Percentiles rank a stretch among this genome's conserved stretches.
phyloP scores from a whole-genome alignment of 2,329 filamentous ascomycete genomes.

The Cladosporium austrohemisphaericum region DNA sequence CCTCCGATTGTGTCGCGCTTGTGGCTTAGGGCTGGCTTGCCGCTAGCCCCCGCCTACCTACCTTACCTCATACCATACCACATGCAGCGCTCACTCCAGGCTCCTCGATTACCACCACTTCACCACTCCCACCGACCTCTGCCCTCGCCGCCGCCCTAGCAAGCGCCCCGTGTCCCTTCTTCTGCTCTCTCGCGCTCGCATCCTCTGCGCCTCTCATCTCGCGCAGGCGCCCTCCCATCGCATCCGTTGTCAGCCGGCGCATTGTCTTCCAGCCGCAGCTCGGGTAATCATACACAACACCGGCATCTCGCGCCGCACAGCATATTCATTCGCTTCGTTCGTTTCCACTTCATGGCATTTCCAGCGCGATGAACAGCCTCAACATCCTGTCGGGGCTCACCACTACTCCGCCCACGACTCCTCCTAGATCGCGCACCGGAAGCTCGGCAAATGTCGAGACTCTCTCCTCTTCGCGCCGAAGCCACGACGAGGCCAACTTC shows the following conservation, averaged over 20 bases:
- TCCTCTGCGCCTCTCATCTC: no score
- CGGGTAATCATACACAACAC: neutral
- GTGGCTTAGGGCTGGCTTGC: no score
- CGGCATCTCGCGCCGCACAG: neutral
- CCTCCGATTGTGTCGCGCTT: no score
- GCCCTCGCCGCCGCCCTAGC: no score
- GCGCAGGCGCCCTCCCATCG: neutral
- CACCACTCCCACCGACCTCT: no score
- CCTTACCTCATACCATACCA: no score
- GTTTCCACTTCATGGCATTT: slow-evolving; percentile 42
- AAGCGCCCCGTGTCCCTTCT: neutral
- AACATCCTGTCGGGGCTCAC: slow-evolving; percentile 82
- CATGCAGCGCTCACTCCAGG: no score
- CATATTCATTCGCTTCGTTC: slow-evolving; percentile 2
- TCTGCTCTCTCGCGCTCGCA: neutral
- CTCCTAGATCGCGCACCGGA: slow-evolving; percentile 43
- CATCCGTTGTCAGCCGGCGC: neutral
- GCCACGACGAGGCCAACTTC: slow-evolving; percentile 16
- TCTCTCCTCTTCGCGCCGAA: slow-evolving; percentile 11
- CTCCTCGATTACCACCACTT: no score
- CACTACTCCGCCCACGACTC: slow-evolving; percentile 45
- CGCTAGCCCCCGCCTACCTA: no score
- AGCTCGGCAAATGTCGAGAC: slow-evolving; percentile 24
- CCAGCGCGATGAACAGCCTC: slow-evolving; percentile 86
- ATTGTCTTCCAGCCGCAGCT: slow-evolving; percentile 8